Conservation (phyloP, 2,329 filamentous ascomycete species). For the Thielaviopsis populi region DNA sequence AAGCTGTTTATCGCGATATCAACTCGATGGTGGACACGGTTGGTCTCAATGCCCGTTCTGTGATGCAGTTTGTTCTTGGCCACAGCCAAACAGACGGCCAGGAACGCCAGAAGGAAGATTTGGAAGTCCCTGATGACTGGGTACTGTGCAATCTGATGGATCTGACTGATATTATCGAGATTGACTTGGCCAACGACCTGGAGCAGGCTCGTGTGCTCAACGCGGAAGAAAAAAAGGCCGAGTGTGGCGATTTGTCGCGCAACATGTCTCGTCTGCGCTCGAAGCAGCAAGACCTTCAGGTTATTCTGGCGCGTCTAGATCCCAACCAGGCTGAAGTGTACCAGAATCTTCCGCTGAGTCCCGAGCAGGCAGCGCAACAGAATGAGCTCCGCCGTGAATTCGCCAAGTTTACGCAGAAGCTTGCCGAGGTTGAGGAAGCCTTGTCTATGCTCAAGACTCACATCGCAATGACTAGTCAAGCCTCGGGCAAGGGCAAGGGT, state of each 20-base stretch:
- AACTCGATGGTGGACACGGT: constrained; percentile 91
- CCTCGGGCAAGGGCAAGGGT: constrained; percentile 29
- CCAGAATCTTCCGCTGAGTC: constrained; percentile 58
- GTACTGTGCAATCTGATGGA: constrained; percentile 60
- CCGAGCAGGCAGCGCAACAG: constrained; percentile 72
- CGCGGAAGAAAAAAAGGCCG: constrained; percentile 51
- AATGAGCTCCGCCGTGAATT: constrained; percentile 67
- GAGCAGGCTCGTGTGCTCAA: constrained; percentile 53
- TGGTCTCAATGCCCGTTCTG: constrained; percentile 62
- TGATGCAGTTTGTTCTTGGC: constrained; percentile 50
- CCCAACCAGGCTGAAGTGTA: constrained; percentile 49
- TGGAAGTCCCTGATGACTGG: constrained; percentile 56
- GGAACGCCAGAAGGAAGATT: constrained; percentile 46
- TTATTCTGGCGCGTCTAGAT: constrained; percentile 56
- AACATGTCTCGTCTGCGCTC: constrained; percentile 58
- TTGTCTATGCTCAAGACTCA: constrained; percentile 66
- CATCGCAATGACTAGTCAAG: constrained; percentile 44
- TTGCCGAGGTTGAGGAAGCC: constrained; percentile 67
- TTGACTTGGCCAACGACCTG: constrained; percentile 48
- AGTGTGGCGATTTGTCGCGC: constrained; percentile 50
- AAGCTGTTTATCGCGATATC: constrained; percentile 61
- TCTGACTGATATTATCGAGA: constrained; percentile 48
- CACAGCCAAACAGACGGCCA: constrained; percentile 41
- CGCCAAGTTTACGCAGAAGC: constrained; percentile 54
- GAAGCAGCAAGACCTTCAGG: constrained; percentile 63